These are phyloP conservation scores for Pichia nanzhaoensis DNA, from an alignment of 805 yeast genomes.

Conservation along the genomic window DNA sequence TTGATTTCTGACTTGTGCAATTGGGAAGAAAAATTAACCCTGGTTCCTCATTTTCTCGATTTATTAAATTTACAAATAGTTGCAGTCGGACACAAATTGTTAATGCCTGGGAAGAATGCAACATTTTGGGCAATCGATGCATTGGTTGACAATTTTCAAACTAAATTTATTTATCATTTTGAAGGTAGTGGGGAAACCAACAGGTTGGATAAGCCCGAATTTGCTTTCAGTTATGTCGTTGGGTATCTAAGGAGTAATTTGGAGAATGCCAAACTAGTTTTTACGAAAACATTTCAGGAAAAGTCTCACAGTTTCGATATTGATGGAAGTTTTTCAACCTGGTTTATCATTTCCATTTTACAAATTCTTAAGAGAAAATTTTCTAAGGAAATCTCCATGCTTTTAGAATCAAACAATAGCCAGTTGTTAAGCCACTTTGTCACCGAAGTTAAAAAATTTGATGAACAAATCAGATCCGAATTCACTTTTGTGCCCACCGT, in stretches of 20 bases:
- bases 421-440: conserved; percentile 52
- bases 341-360: conserved; percentile 41
- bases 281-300: conserved; percentile 17
- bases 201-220: conserved; percentile 62
- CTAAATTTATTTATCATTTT: conserved; percentile 57
- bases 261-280: conserved; percentile 25
- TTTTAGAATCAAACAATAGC: conserved; percentile 30
- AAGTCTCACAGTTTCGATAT: not conserved
- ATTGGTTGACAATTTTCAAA: conserved; percentile 38
- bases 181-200: conserved; percentile 52
- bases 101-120: conserved; percentile 32
- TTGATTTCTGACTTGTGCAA: not conserved
- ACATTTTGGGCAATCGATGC: conserved; percentile 46
- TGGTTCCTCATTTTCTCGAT: not conserved
- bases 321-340: conserved; percentile 24
- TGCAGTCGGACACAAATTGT: conserved; percentile 17
- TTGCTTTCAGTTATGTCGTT: conserved; percentile 50
- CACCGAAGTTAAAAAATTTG: conserved; percentile 52
- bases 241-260: conserved; percentile 32
- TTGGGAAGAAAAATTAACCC: not conserved
- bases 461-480: conserved; percentile 37
- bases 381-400: conserved; percentile 13
- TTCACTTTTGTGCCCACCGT: conserved; percentile 28
- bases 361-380: conserved; percentile 42
- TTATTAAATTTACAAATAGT: conserved; percentile 2